Percentiles rank a stretch among this genome's conserved stretches.
phyloP scores from a whole-genome alignment of 768 basidiomycete species.

The Paxillus ammoniavirescens region DNA sequence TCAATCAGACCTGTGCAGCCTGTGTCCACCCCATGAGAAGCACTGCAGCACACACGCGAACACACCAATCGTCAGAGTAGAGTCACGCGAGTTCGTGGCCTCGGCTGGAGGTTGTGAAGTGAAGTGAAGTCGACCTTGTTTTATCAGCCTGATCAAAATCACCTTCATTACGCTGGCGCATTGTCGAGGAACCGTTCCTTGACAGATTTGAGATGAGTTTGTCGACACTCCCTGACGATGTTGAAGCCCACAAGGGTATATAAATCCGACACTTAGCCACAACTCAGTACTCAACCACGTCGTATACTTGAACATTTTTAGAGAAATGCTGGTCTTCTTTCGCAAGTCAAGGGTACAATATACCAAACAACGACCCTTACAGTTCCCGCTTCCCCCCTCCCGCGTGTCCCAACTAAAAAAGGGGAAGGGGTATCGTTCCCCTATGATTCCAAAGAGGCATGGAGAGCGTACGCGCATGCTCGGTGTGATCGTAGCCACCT shows the following conservation, averaged over 20 bases:
- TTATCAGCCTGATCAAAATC: no score
- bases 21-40: neutral
- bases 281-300: neutral
- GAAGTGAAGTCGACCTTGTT: no score
- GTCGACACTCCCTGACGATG: no score
- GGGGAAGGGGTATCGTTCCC: constrained; percentile 18
- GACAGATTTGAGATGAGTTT: no score
- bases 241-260: no score
- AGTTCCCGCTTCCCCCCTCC: constrained; percentile 16
- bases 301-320: neutral
- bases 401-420: constrained; percentile 25
- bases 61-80: no score
- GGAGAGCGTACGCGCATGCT: constrained; percentile 26
- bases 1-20: neutral
- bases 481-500: constrained; percentile 15
- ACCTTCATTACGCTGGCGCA: no score
- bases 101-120: no score
- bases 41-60: neutral
- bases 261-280: no score
- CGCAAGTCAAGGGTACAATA: constrained; percentile 21
- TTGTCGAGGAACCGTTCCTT: no score
- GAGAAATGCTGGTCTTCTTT: constrained; percentile 13
- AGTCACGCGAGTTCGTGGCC: no score
- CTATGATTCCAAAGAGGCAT: constrained; percentile 22
- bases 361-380: constrained; percentile 20